Percentiles rank a stretch among this genome's conserved stretches.
phyloP scores from a whole-genome alignment of 177 flowering plant genomes.

The Vitis hybrid region DNA sequence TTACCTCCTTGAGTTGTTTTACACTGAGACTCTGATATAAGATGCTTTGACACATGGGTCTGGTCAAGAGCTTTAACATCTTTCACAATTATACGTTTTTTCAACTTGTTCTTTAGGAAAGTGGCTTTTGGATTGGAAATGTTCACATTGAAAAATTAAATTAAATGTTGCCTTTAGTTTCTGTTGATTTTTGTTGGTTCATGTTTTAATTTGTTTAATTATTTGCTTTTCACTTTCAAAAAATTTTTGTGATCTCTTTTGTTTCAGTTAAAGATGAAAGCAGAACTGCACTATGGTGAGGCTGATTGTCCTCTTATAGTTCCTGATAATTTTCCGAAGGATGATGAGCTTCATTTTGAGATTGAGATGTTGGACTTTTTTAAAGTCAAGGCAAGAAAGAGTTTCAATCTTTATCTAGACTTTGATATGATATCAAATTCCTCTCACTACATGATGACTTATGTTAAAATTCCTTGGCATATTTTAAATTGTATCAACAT shows the following conservation, averaged over 20 bases:
- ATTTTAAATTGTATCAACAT: neutral
- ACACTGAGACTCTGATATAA: too few relatives aligned
- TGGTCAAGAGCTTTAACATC: too few relatives aligned
- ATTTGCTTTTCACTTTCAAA: neutral
- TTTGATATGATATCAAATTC: neutral
- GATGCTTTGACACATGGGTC: too few relatives aligned
- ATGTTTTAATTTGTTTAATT: too few relatives aligned
- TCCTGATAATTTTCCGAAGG: constrained; percentile 72
- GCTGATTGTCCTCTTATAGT: constrained; percentile 79
- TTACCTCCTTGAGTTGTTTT: too few relatives aligned
- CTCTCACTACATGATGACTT: neutral
- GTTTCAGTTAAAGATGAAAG: constrained; percentile 89
- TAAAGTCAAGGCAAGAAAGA: constrained; percentile 74
- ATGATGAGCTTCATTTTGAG: constrained; percentile 94
- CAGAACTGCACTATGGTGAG: constrained; percentile 92
- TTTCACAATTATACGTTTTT: too few relatives aligned
- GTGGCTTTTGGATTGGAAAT: too few relatives aligned
- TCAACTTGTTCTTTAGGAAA: too few relatives aligned
- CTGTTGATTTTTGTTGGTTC: too few relatives aligned
- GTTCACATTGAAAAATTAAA: too few relatives aligned
- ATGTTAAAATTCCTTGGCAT: neutral
- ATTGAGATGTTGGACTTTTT: constrained; percentile 87
- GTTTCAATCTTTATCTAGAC: neutral
- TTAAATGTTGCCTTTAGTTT: too few relatives aligned
- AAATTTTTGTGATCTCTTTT: neutral